Evolutionary conservation across 495 filamentous ascomycete species (phyloP).

Genomic region (Cudoniella acicularis): DNA sequence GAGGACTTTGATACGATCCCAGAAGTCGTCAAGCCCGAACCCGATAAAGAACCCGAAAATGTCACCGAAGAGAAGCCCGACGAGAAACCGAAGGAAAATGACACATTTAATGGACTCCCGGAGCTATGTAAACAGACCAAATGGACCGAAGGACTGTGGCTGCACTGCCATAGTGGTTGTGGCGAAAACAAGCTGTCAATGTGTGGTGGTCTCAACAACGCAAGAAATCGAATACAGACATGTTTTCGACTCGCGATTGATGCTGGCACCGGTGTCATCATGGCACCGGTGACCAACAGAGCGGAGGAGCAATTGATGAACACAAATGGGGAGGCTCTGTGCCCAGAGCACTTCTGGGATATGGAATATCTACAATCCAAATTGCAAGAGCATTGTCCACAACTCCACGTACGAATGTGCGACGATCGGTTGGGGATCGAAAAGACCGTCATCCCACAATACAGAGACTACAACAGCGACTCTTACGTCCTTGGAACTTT

Average conservation of each 20-base stretch:
- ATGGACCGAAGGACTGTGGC: conserved; percentile 17
- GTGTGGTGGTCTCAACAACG: conserved; percentile 16
- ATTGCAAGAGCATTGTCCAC: conserved; percentile 1
- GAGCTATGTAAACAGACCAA: conserved; percentile 10
- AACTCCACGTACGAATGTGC: conserved; percentile 4
- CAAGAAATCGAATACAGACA: conserved; percentile 12
- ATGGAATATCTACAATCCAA: conserved; percentile 5
- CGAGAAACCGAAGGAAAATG: not conserved
- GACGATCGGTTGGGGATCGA: conserved; percentile 2
- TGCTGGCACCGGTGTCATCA: conserved; percentile 6
- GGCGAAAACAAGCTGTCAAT: conserved; percentile 3
- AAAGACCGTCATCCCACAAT: not conserved
- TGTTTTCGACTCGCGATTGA: conserved; percentile 17
- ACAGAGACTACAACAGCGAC: not conserved
- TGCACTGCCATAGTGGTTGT: conserved; percentile 16
- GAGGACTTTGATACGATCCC: not conserved
- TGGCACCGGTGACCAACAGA: conserved; percentile 3
- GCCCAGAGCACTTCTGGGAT: conserved; percentile 11
- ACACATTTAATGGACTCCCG: conserved; percentile 1
- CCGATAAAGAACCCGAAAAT: not conserved
- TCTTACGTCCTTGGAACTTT: conserved; percentile 6
- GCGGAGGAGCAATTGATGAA: conserved; percentile 5
- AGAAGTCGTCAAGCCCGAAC: not conserved
- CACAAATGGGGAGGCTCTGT: not conserved
- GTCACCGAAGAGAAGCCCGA: not conserved